A percentile compares a stretch with the other conserved stretches of the same genome.
phyloP scores from a whole-genome alignment of 306 rosid species.

The Medicago lupulina region DNA sequence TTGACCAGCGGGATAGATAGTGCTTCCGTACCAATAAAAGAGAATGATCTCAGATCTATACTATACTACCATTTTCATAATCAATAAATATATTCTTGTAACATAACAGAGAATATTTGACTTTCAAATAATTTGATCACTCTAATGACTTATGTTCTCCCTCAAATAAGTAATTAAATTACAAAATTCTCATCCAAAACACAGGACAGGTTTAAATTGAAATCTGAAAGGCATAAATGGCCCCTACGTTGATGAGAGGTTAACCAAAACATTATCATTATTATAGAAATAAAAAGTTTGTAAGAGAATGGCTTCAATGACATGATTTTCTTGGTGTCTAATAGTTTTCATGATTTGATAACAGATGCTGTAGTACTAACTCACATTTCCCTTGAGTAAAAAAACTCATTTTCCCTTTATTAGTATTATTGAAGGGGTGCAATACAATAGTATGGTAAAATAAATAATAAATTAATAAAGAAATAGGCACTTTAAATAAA shows the following conservation, averaged over 20 bases:
- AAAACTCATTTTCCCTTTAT: too few relatives aligned
- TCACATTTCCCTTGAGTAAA: slow-evolving; percentile 28
- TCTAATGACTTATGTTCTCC: background rate
- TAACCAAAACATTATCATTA: slow-evolving; percentile 32
- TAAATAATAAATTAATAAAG: too few relatives aligned
- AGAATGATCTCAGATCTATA: slow-evolving; percentile 35
- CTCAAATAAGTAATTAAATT: too few relatives aligned
- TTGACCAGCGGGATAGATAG: slow-evolving; percentile 10
- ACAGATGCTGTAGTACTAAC: slow-evolving; percentile 29
- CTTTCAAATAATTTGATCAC: too few relatives aligned
- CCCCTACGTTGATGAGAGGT: slow-evolving; percentile 31
- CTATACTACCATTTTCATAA: background rate
- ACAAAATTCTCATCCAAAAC: background rate
- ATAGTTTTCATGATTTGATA: slow-evolving; percentile 42
- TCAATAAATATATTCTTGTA: too few relatives aligned
- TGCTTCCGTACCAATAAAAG: background rate
- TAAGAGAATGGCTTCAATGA: slow-evolving; percentile 12
- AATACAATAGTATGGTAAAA: too few relatives aligned
- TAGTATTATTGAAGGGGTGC: too few relatives aligned
- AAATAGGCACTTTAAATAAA: too few relatives aligned
- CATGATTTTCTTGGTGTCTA: slow-evolving; percentile 23
- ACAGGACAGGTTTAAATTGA: slow-evolving; percentile 14
- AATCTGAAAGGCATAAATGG: slow-evolving; percentile 18
- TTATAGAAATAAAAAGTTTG: background rate
- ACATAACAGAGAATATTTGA: too few relatives aligned